phyloP scores from a whole-genome alignment of 2,329 filamentous ascomycete species.

The Alternaria brassicae region DNA sequence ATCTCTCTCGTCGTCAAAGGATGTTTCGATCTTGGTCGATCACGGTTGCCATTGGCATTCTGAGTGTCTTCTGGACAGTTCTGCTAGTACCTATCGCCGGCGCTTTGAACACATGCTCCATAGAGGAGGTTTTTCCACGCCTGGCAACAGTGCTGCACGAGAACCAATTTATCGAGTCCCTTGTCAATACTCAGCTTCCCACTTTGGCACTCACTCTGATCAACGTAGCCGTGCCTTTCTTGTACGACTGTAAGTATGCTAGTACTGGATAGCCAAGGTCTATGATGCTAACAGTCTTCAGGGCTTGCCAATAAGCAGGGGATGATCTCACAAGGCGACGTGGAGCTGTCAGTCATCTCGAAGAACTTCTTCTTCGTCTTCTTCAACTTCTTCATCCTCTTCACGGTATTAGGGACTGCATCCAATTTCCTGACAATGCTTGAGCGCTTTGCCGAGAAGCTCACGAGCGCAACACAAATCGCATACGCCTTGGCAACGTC shows the following conservation, averaged over 20 bases:
- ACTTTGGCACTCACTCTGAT: conserved; percentile 85
- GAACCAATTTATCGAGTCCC: conserved; percentile 73
- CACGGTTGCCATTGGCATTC: conserved; percentile 79
- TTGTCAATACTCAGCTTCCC: conserved; percentile 87
- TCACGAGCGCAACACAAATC: conserved; percentile 80
- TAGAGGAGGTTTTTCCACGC: conserved; percentile 73
- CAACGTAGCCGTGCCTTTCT: conserved; percentile 87
- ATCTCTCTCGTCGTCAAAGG: conserved; percentile 75
- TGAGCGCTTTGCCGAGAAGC: conserved; percentile 70
- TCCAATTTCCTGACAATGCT: conserved; percentile 74
- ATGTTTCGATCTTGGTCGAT: conserved; percentile 83
- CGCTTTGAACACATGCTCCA: conserved; percentile 80
- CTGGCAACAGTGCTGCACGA: conserved; percentile 71
- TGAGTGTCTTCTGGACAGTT: conserved; percentile 88
- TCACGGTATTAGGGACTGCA: conserved; percentile 84
- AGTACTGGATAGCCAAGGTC: background rate
- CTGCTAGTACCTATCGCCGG: conserved; percentile 81
- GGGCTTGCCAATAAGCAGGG: conserved; percentile 86
- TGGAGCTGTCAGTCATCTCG: conserved; percentile 92
- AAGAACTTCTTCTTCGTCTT: conserved; percentile 99
- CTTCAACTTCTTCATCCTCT: conserved; percentile 97
- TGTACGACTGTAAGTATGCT: conserved; percentile 77
- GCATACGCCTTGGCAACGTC: conserved; percentile 77
- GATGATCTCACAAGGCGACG: conserved; percentile 92
- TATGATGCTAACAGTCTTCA: conserved; percentile 34